These are phyloP conservation scores for Flaveria brownii DNA, from an alignment of 129 eudicot species.

Conservation along the genomic window DNA sequence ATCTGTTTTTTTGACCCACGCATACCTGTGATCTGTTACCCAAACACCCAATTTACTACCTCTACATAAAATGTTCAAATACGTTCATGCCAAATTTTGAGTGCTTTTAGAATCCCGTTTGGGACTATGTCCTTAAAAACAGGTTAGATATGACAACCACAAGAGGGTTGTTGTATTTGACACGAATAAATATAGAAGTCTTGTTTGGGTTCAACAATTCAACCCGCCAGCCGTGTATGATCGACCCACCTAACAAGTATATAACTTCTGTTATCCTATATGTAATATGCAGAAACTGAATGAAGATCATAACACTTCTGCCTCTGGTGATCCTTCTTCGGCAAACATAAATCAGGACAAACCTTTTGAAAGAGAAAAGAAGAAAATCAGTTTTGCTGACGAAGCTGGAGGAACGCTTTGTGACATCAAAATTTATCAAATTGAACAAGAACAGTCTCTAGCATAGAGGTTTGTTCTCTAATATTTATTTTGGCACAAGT, in stretches of 20 bases:
- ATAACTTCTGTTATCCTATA: background rate
- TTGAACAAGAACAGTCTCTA: slow-evolving; percentile 27
- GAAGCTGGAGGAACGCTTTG: slow-evolving; percentile 90
- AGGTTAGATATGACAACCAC: no score
- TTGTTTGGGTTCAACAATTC: no score
- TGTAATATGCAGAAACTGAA: slow-evolving; percentile 46
- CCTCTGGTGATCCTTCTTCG: slow-evolving; percentile 25
- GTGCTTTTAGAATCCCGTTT: background rate
- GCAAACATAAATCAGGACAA: slow-evolving; percentile 31
- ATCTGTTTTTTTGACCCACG: background rate
- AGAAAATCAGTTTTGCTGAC: slow-evolving; percentile 79
- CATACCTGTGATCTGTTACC: background rate
- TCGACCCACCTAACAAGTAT: background rate
- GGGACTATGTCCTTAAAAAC: background rate
- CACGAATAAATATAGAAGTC: no score
- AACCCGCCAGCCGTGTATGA: no score
- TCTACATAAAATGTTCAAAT: background rate
- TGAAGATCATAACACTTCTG: slow-evolving; percentile 30
- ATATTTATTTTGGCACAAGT: background rate
- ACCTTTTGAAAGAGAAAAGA: slow-evolving; percentile 41
- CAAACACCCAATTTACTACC: background rate
- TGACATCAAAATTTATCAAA: slow-evolving; percentile 57
- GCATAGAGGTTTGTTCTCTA: background rate
- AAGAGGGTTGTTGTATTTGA: no score
- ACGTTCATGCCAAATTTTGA: background rate